These are phyloP conservation scores for Ascochyta rabiei DNA, from an alignment of 2,329 filamentous ascomycete genomes.

Conservation along the genomic window DNA sequence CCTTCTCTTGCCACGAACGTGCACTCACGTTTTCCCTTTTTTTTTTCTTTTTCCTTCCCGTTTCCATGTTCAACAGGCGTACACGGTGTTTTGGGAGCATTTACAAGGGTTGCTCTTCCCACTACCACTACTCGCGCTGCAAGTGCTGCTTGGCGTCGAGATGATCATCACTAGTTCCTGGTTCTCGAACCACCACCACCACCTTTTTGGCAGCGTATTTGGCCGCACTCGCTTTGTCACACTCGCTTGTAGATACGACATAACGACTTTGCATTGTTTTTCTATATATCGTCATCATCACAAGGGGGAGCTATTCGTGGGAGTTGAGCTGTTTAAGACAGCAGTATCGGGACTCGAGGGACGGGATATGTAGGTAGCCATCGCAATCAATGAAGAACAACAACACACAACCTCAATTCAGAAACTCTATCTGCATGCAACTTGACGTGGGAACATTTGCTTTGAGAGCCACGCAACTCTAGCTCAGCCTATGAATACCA, in stretches of 20 bases:
- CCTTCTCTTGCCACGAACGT: neutral
- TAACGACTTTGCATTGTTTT: constrained; percentile 9
- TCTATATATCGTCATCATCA: neutral
- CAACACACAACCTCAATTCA: too few species aligned
- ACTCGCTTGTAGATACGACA: constrained; percentile 16
- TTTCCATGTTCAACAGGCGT: neutral
- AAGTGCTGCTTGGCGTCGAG: constrained; percentile 16
- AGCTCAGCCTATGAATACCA: too few species aligned
- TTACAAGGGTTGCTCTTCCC: neutral
- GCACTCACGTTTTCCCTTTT: neutral
- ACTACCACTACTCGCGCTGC: constrained; percentile 1
- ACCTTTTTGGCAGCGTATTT: neutral
- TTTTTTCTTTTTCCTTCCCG: neutral
- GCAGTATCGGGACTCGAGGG: neutral
- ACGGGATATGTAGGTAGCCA: too few species aligned
- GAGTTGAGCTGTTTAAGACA: neutral
- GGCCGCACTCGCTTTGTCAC: constrained; percentile 11
- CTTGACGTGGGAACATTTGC: too few species aligned
- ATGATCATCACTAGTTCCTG: neutral
- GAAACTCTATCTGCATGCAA: too few species aligned
- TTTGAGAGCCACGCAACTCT: too few species aligned
- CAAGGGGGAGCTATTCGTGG: neutral
- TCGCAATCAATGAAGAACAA: too few species aligned
- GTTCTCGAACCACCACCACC: neutral
- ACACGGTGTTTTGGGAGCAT: constrained; percentile 12